Evolutionary conservation across 2,329 filamentous ascomycete genomes (phyloP).

Genomic region (Massarina eburnea): DNA sequence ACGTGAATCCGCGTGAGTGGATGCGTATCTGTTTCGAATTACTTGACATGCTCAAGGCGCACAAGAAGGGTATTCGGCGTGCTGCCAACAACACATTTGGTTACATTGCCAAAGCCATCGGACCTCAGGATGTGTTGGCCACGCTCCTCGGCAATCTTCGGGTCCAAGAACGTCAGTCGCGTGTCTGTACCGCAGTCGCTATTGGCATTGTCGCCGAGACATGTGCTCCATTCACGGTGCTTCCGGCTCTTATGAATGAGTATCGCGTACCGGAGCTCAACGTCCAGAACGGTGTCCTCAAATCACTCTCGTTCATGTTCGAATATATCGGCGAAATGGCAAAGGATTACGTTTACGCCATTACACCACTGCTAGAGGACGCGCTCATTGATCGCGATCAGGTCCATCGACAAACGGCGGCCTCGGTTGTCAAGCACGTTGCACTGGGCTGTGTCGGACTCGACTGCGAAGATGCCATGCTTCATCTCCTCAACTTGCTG

Average conservation of each 20-base stretch:
- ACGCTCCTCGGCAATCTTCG: slow-evolving; percentile 95
- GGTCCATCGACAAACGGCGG: slow-evolving; percentile 95
- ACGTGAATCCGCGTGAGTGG: slow-evolving; percentile 96
- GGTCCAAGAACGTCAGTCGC: slow-evolving; percentile 95
- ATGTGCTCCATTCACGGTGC: slow-evolving; percentile 95
- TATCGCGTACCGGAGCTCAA: slow-evolving; percentile 98
- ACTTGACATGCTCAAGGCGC: slow-evolving; percentile 98
- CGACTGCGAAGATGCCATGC: slow-evolving; percentile 97
- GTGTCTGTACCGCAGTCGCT: slow-evolving; percentile 96
- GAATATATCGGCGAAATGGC: slow-evolving; percentile 99
- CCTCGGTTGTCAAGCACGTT: slow-evolving; percentile 96
- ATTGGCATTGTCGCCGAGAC: slow-evolving; percentile 99
- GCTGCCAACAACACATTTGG: slow-evolving; percentile 99
- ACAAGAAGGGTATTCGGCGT: slow-evolving; percentile 98
- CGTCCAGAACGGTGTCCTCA: slow-evolving; percentile 97
- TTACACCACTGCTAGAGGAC: slow-evolving; percentile 92
- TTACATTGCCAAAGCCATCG: slow-evolving; percentile 99
- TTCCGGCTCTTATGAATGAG: slow-evolving; percentile 99
- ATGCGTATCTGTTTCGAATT: slow-evolving; percentile 99
- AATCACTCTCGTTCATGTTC: slow-evolving; percentile 94
- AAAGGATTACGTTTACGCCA: slow-evolving; percentile 98
- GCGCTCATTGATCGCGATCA: slow-evolving; percentile 97
- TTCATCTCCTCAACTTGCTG: slow-evolving; percentile 92
- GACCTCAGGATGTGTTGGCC: slow-evolving; percentile 93
- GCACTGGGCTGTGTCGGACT: slow-evolving; percentile 96